Evolutionary conservation across 2,329 filamentous ascomycete genomes (phyloP), one percentile per base, ranked within the genome.

Genomic region (Helminthosporium solani): DNA sequence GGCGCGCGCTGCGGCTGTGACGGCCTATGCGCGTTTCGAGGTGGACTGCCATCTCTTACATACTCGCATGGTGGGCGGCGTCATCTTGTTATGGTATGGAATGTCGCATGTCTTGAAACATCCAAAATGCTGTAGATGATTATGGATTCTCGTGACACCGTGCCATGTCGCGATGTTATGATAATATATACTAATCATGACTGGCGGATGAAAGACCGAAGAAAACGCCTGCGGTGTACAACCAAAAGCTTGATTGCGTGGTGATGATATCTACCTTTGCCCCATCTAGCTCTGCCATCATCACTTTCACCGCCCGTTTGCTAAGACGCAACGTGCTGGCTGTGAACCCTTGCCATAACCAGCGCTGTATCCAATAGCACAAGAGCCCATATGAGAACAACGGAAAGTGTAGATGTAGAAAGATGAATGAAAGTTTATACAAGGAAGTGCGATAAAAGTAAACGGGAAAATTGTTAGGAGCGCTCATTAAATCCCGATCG

Each of bases 371-470:
- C 28, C 28, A 31, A 31, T n/a, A 31, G 28, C 28, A 31, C 28
- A 14, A 31, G 8, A 31, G 28, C 28, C 28, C 14, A 14, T 31
- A n/a, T 31, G 6, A 31, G 14, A 9, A 31, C 28, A 31, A 31
- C 7, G 14, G 6, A 31, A n/a, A 40, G 7, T 8, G 7, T 18
- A 30, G 27, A 30, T 27, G 11, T 8, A 31, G 25, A 19, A 16
- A 20, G 31, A 40, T 2, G 25, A 30, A 30, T 35, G 19, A 42
- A 42, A 34, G 21, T 42, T 42, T 42, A 21, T 42, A 42, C 40
- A 42, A 27, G 30, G 31, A 42, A 42, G 31, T n/a, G n/a, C n/a
- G n/a, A n/a, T n/a, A n/a, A n/a, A n/a, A n/a, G n/a, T n/a, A n/a
- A n/a, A n/a, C 25, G 3, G 35, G 21, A 38, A 25, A 21, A 16